Conservation (phyloP, 2,329 filamentous ascomycete genomes). For the Venturia nashicola region DNA sequence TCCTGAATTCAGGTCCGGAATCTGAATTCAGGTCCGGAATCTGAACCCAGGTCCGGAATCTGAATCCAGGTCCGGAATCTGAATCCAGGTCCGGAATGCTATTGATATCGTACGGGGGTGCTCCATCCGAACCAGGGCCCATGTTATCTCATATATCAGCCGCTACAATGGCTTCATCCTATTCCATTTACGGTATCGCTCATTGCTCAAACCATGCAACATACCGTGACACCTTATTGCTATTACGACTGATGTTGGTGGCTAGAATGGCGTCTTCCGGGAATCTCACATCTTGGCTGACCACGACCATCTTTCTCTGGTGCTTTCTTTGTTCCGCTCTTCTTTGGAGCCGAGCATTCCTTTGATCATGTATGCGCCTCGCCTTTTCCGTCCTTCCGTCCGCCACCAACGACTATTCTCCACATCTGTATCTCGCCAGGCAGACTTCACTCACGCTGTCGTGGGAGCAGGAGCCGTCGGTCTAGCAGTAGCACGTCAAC, state of each 20-base stretch:
- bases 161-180: too few species aligned
- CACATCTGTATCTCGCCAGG: slow-evolving; percentile 17
- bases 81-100: not conserved
- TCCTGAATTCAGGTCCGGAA: not conserved
- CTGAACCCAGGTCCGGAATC: too few species aligned
- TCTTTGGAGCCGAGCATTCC: not conserved
- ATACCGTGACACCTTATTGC: too few species aligned
- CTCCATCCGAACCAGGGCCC: too few species aligned
- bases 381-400: not conserved
- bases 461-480: slow-evolving; percentile 67
- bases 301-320: not conserved
- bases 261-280: not conserved
- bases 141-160: too few species aligned
- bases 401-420: slow-evolving; percentile 4
- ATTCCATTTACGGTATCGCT: too few species aligned
- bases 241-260: not conserved
- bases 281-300: not conserved
- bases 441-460: slow-evolving; percentile 54
- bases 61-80: not conserved
- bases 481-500: slow-evolving; percentile 61
- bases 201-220: too few species aligned
- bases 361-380: not conserved
- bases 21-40: not conserved
- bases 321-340: not conserved
- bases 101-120: not conserved